Conservation (phyloP, 495 filamentous ascomycete species). For the Penicillium cataractarum region DNA sequence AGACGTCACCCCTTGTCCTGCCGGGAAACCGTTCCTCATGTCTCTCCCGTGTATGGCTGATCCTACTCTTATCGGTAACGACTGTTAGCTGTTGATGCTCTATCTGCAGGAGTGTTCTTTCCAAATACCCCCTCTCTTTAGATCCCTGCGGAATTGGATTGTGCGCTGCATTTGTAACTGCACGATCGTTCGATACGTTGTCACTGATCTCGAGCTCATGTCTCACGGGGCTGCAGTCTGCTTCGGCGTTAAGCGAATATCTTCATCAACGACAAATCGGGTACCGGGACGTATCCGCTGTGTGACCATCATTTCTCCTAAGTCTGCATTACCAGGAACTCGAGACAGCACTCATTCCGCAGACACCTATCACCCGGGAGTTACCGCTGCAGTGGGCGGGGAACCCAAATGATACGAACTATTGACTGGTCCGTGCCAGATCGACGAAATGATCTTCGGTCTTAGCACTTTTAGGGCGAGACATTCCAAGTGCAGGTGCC, state of each 20-base stretch:
- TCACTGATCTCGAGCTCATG: not conserved
- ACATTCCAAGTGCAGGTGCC: slow-evolving; percentile 10
- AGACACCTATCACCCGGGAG: not conserved
- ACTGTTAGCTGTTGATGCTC: not conserved
- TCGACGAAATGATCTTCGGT: slow-evolving; percentile 24
- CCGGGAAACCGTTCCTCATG: not conserved
- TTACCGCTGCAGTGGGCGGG: slow-evolving; percentile 4
- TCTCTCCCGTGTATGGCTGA: not conserved
- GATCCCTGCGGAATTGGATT: not conserved
- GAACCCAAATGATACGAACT: slow-evolving; percentile 13
- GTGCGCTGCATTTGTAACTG: not conserved
- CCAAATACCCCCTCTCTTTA: not conserved
- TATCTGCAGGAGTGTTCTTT: not conserved
- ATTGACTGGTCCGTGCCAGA: slow-evolving; percentile 27
- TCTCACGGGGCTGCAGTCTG: slow-evolving; percentile 7
- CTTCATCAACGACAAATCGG: not conserved
- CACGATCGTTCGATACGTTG: not conserved
- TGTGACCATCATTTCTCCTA: not conserved
- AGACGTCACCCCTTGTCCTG: slow-evolving; percentile 7
- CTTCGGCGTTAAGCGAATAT: not conserved
- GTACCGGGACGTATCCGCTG: not conserved
- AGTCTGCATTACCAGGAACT: not conserved
- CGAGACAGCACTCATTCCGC: not conserved
- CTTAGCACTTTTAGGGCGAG: slow-evolving; percentile 8
- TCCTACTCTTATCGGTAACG: not conserved